Base-by-base conservation (phyloP, 192 early-diverging fungal genomes). In the Umbelopsis isabellina region DNA sequence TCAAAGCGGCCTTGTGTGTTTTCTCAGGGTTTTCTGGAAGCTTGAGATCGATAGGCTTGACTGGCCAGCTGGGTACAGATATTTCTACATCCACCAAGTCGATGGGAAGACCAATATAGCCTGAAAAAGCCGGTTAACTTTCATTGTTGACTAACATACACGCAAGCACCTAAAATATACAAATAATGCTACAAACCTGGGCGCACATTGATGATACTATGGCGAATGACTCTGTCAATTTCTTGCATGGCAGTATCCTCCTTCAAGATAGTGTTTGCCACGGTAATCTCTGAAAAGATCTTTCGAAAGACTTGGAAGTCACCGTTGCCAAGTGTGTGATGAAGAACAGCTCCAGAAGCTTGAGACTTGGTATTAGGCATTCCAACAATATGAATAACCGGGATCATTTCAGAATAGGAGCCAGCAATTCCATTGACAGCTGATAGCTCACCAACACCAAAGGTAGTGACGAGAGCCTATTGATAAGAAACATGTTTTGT, bases 271-370 rank as follows among this genome's bases (percentile, higher is more conserved):
- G 81, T 65, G 49, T 76, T 68, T 7, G 83, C 83, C 1, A 70
- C 74, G 6, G 83, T 85, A 25, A 85, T 77, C 46, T 51, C 70
- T n/a, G 72, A 35, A 69, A 65, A 85, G 76, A 85, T 85, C 3
- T 75, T 68, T 10, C 21, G 27, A 23, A 84, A 85, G 22, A 85
- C 82, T 8, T 58, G 45, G 67, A 79, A 85, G 25, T 85, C 77
- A n/a, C 83, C 83, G 33, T 85, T 85, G n/a, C 83, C 83, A 12
- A 85, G 77, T 20, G 83, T 76, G 35, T 85, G 83, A 64, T 85
- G 83, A 25, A 85, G 58, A 25, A 85, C 65, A 11, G 82, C 82
- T 21, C 83, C 83, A 12, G 73, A 46, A 7, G 79, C 65, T 68
- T 85, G 83, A 48, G 82, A 82, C 49, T 76, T 70, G 21, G 79